Base-by-base conservation (phyloP, 768 basidiomycete species). In the Phaffia australis region DNA sequence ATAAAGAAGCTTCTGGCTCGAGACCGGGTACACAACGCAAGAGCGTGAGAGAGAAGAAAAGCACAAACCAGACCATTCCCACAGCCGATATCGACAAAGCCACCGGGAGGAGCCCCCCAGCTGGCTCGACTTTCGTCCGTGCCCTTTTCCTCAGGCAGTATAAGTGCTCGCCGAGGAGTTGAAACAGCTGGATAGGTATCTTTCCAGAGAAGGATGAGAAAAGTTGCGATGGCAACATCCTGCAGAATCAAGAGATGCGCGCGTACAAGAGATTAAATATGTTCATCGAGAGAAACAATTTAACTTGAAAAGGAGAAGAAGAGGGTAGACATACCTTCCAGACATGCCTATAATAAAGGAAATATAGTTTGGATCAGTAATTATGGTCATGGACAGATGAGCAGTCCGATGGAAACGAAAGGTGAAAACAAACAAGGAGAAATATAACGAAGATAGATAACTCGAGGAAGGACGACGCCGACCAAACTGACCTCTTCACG, bases 201-300 rank as follows among this genome's bases (percentile, higher is more conserved):
- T 71, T 87, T 89, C 94, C 94, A 97, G 3, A 97, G 78, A 0
- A 94, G 81, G 77, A 97, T 89, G 30, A 98, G 79, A 75, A 88
- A 97, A 1, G 90, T 89, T 2, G 91, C 91, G 52, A 98, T 93
- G 19, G 89, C 89, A 47, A 97, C 89, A 74, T 98, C 94, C 87
- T 94, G 71, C 42, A 56, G 48, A 18, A 71, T 71, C 48, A 49
- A 23, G n/a, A 60, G 47, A 18, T 30, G 21, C 55, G 73, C 47
- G 56, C 55, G 48, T 51, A 56, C 50, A 11, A 42, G 35, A 11
- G 4, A 42, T 42, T 11, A 42, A 11, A 42, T 5, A 42, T 4
- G 35, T 42, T 42, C 6, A 42, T 42, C 35, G 35, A 42, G 11
- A 42, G 35, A 42, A 11, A 42, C 35, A 42, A 11, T 5, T 4